Evolutionary conservation across 306 rosid species (phyloP), one percentile per base, ranked within the genome.

Genomic region (Vachellia collinsii): DNA sequence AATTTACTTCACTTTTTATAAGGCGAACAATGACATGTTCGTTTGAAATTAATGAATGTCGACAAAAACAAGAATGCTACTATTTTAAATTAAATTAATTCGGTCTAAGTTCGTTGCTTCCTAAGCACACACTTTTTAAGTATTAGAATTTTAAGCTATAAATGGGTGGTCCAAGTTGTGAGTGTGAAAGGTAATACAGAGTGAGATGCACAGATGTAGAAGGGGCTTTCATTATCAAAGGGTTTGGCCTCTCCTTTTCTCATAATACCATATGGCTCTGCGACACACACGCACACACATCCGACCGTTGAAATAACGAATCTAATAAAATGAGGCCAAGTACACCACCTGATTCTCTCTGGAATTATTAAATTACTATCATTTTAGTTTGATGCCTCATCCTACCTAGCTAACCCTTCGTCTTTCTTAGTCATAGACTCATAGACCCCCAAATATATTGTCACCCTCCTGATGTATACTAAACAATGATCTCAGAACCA

Each of bases 231-330:
- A 58, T 38, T 67, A 25, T 79, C 83, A 58, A 12, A 54, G 37
- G 75, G 75, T 83, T 72, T 77, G 79, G 78, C 64, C 75, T 72
- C 86, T 42, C 36, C n/a, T 72, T 72, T 64, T 50, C 80, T 46
- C 46, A 53, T 77, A 42, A 66, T 66, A 37, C 9, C 6, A 19
- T 8, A 56, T 58, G 6, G 5, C 59, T 78, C 68, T 59, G 34
- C 37, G 25, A 59, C 56, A 44, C 48, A 44, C 48, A 44, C 47
- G 9, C 47, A 43, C 48, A 50, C 16, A 0, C 59, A 82, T 77
- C 43, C 63, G 82, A 77, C 77, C 70, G 70, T 77, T 82, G 70
- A 72, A 82, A 69, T 34, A 61, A 78, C 66, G 63, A 73, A 77
- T 56, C 11, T 10, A 77, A 58, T 34, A 50, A 44, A 77, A 51